phyloP scores from a whole-genome alignment of 306 rosid genomes.

The Vachellia pachyceras region DNA sequence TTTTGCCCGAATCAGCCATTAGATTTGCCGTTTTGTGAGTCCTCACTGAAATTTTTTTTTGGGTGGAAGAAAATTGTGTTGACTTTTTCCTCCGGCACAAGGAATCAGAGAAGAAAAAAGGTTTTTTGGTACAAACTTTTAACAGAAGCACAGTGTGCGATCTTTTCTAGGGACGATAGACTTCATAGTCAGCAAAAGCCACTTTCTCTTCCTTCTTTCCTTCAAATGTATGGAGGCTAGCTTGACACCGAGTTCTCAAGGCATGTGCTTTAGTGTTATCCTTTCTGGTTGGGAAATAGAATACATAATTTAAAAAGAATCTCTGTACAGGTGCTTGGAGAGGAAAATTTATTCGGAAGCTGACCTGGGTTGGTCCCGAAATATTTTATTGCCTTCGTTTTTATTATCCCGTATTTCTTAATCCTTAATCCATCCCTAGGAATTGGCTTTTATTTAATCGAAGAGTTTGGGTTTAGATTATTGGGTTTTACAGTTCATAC shows the following conservation, averaged over 20 bases:
- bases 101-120: neutral
- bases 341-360: constrained; percentile 50
- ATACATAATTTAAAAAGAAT: constrained; percentile 13
- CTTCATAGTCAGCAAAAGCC: constrained; percentile 43
- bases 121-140: constrained; percentile 41
- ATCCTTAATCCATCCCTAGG: constrained; percentile 25
- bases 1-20: neutral
- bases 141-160: constrained; percentile 39
- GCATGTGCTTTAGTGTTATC: constrained; percentile 18
- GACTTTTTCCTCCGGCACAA: neutral
- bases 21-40: neutral
- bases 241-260: no score
- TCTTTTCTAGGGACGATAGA: neutral
- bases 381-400: constrained; percentile 18
- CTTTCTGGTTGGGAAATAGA: neutral
- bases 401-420: neutral
- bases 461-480: constrained; percentile 56
- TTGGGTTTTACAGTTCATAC: constrained; percentile 78
- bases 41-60: neutral
- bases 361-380: constrained; percentile 45
- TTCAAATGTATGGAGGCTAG: constrained; percentile 24
- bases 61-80: neutral
- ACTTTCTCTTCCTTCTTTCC: constrained; percentile 21
- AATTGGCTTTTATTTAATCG: constrained; percentile 31
- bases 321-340: constrained; percentile 44